These are phyloP conservation scores for Pisolithus albus DNA, from an alignment of 768 basidiomycete species.

Conservation along the genomic window DNA sequence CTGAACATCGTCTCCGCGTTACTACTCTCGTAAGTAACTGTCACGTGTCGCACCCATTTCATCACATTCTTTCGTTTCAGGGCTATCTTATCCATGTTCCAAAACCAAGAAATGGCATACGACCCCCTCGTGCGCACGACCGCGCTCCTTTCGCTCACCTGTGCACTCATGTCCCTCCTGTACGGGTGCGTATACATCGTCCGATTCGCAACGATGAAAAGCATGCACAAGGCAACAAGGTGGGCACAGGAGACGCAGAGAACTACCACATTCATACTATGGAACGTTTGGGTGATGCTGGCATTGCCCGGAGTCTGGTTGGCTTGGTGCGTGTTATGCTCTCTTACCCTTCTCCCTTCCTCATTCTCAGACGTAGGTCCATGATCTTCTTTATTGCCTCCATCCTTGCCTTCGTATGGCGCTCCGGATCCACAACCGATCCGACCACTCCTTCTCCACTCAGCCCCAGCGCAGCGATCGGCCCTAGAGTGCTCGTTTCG, in stretches of 20 bases:
- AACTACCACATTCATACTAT: conserved; percentile 39
- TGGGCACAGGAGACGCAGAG: conserved; percentile 71
- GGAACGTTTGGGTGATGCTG: conserved; percentile 69
- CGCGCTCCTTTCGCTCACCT: conserved; percentile 56
- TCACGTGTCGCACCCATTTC: neutral
- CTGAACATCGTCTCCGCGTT: conserved; percentile 68
- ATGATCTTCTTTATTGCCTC: conserved; percentile 59
- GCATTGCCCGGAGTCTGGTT: conserved; percentile 67
- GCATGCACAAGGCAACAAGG: conserved; percentile 60
- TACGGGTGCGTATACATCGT: conserved; percentile 73
- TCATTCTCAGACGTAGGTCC: conserved; percentile 35
- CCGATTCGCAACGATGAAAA: conserved; percentile 65
- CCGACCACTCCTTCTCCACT: conserved; percentile 30
- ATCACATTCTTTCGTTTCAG: conserved; percentile 26
- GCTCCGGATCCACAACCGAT: conserved; percentile 42
- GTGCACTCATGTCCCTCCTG: conserved; percentile 61
- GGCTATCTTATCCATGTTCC: conserved; percentile 66
- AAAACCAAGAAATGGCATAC: conserved; percentile 40
- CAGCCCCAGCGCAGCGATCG: conserved; percentile 34
- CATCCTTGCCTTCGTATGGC: conserved; percentile 64
- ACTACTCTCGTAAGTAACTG: conserved; percentile 37
- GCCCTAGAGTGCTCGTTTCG: conserved; percentile 52
- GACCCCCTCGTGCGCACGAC: conserved; percentile 59
- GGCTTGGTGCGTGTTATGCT: conserved; percentile 42
- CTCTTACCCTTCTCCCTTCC: neutral